Conservation (phyloP, 805 yeast genomes). For the Saccharomyces eubayanus region DNA sequence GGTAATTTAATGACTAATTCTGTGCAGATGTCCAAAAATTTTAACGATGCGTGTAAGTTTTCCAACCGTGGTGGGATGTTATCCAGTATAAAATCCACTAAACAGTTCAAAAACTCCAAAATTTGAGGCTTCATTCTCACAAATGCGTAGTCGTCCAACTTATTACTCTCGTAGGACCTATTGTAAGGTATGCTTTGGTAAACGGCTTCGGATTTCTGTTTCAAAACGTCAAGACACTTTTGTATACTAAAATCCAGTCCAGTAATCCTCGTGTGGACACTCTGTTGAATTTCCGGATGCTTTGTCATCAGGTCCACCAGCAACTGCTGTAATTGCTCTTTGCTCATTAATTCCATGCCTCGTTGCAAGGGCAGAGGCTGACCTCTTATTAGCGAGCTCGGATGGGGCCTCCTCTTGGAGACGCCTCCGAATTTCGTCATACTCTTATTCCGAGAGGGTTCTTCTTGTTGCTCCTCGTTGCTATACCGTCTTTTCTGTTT, state of each 20-base stretch:
- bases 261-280: slow-evolving; percentile 9
- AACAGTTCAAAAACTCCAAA: slow-evolving; percentile 28
- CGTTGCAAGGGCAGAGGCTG: slow-evolving; percentile 27
- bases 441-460: background rate
- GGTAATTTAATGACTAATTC: slow-evolving; percentile 26
- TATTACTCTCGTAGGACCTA: slow-evolving; percentile 13
- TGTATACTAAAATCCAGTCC: slow-evolving; percentile 17
- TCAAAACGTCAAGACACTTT: slow-evolving; percentile 16
- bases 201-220: slow-evolving; percentile 18
- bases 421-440: slow-evolving; percentile 2
- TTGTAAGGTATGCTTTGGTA: slow-evolving; percentile 26
- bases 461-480: slow-evolving; percentile 2
- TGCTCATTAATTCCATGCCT: slow-evolving; percentile 28
- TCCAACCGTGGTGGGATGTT: slow-evolving; percentile 28
- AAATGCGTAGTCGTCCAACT: slow-evolving; percentile 30
- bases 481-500: background rate
- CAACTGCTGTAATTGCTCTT: slow-evolving; percentile 21
- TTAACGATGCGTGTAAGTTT: slow-evolving; percentile 22
- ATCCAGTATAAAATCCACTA: slow-evolving; percentile 27
- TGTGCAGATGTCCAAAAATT: slow-evolving; percentile 25
- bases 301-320: slow-evolving; percentile 17
- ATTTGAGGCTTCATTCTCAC: slow-evolving; percentile 27
- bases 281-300: slow-evolving; percentile 23
- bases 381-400: slow-evolving; percentile 18
- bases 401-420: slow-evolving; percentile 14